Evolutionary conservation across 192 early-diverging fungal genomes (phyloP), one percentile per base, ranked within the genome.

Genomic region (Coemansia sp.): DNA sequence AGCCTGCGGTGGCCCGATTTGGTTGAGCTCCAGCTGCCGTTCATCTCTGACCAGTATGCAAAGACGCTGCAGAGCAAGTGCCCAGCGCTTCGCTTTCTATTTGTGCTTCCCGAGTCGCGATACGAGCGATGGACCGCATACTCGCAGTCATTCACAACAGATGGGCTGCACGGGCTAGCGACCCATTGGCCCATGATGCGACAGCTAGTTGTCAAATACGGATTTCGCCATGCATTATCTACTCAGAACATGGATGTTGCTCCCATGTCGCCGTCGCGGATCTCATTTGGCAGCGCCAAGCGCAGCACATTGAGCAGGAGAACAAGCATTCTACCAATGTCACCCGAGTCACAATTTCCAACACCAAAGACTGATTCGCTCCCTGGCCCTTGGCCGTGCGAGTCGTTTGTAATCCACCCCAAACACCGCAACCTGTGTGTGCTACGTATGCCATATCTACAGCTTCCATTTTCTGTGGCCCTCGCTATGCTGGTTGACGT

Each of bases 121-220:
- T 80, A 80, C 54, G 77, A 80, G 65, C 62, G 77, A 25, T 80
- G 77, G 77, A 52, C 77, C 1, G 72, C 62, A 6, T 80, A 80
- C 60, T 63, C 72, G 11, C 72, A 74, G 55, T 45, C 60, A 15
- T 80, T 75, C 27, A 62, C 77, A 32, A 66, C 78, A 22, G 49
- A 41, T n/a, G 72, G 69, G 0, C 69, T 80, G 29, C 54, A 61
- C 45, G 39, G 19, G 57, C 69, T 80, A 21, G 72, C 78, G 3
- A 53, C 58, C 15, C 72, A 75, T 15, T 80, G 78, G 78, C 68
- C 48, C 27, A 57, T 39, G 21, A 47, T 80, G 47, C 72, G 68
- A 43, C 78, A 80, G 59, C 72, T 80, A 17, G 61, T 63, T 19
- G 72, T 80, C 35, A 53, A 56, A 14, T 60, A 69, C 52, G 78